phyloP scores from a whole-genome alignment of 768 basidiomycete genomes.

The Rhizopogon vinicolor region DNA sequence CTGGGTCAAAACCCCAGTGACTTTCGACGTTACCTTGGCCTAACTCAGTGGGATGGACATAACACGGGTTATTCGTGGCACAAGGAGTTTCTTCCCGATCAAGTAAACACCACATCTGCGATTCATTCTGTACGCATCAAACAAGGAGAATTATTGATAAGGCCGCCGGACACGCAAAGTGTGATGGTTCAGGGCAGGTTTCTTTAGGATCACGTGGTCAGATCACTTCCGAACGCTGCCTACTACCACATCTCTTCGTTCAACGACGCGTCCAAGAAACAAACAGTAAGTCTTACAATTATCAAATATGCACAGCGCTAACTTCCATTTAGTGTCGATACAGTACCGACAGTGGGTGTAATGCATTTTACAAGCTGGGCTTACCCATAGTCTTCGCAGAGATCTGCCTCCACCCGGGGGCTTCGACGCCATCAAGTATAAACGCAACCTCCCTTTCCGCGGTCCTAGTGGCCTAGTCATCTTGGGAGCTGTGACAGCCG shows the following conservation, averaged over 20 bases:
- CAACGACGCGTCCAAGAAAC: neutral
- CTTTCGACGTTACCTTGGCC: no score
- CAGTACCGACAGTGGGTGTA: conserved; percentile 24
- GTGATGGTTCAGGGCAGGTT: neutral
- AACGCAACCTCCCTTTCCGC: conserved; percentile 88
- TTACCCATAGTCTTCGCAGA: conserved; percentile 37
- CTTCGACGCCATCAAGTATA: conserved; percentile 91
- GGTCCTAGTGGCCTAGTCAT: conserved; percentile 83
- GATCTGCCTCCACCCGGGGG: conserved; percentile 96
- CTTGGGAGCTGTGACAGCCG: conserved; percentile 78
- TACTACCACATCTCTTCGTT: neutral
- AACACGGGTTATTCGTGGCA: no score
- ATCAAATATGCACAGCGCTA: neutral
- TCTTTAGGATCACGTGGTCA: neutral
- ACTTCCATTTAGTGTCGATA: conserved; percentile 14
- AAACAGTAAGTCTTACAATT: neutral
- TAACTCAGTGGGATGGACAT: no score
- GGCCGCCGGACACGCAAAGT: neutral
- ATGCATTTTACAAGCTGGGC: conserved; percentile 9
- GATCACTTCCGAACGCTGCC: neutral
- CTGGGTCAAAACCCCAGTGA: neutral
- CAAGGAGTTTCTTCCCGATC: neutral
- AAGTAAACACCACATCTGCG: neutral
- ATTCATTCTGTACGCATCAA: neutral
- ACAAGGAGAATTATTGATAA: neutral